Percentiles rank a stretch among this genome's conserved stretches.
These are phyloP conservation scores for Hsuehochloa calcarea DNA, from an alignment of 176 grass and related monocot genomes.

Conservation along the genomic window DNA sequence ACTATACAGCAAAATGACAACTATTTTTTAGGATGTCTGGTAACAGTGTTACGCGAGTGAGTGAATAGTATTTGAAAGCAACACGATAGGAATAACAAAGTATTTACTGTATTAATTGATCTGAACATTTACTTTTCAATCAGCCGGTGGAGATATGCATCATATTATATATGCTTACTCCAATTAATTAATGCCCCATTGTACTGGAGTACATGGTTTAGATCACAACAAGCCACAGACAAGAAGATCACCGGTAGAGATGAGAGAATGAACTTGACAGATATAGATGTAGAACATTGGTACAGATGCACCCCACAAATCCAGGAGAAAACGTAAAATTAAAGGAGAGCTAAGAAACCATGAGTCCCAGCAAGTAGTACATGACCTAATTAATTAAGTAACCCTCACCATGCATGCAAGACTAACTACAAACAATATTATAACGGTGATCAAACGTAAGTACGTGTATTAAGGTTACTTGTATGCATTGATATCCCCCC, in stretches of 20 bases:
- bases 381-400: neutral
- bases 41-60: too few relatives aligned
- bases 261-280: neutral
- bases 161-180: neutral
- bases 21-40: too few relatives aligned
- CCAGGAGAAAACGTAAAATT: neutral
- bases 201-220: neutral
- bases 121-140: too few relatives aligned
- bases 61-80: too few relatives aligned
- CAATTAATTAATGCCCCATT: neutral
- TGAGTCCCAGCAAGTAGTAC: neutral
- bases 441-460: neutral
- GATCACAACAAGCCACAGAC: neutral
- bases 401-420: neutral
- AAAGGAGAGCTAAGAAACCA: neutral
- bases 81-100: too few relatives aligned
- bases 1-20: neutral
- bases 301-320: neutral
- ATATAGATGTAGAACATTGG: neutral
- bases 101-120: too few relatives aligned
- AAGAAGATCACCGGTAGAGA: neutral
- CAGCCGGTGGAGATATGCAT: neutral
- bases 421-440: neutral
- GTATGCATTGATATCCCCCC: constrained; percentile 13
- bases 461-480: neutral